These are phyloP conservation scores for Populus ilicifolia DNA, from an alignment of 345 rosid species.

Conservation along the genomic window DNA sequence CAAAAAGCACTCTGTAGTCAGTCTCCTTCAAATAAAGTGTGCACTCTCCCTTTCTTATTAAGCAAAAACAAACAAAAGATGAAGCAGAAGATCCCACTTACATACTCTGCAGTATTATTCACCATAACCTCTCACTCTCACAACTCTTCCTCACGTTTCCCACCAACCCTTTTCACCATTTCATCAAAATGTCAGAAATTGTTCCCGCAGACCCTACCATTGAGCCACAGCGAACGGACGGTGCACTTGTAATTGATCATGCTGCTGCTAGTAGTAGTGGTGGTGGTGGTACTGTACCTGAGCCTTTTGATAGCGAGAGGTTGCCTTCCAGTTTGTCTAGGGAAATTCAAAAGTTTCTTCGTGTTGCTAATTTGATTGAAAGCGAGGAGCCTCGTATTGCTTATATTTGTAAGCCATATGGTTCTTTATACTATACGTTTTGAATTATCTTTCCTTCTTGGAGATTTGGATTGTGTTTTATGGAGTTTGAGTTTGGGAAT, in stretches of 20 bases:
- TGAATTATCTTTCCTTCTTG: background rate
- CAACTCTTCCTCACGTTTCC: background rate
- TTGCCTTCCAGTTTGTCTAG: slow-evolving; percentile 70
- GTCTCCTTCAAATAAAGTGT: background rate
- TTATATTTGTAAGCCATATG: slow-evolving; percentile 53
- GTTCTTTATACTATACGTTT: background rate
- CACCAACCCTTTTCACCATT: slow-evolving; percentile 1
- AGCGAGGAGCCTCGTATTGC: slow-evolving; percentile 71
- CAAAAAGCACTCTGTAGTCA: background rate
- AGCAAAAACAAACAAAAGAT: slow-evolving; percentile 3
- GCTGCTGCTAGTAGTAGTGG: slow-evolving; percentile 21
- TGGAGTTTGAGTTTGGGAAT: too few relatives aligned
- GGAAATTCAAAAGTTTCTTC: slow-evolving; percentile 77
- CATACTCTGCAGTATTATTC: slow-evolving; percentile 9
- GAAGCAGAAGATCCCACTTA: slow-evolving; percentile 17
- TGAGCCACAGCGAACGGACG: slow-evolving; percentile 14
- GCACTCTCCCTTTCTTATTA: slow-evolving; percentile 10
- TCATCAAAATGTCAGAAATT: slow-evolving; percentile 36
- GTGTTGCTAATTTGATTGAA: slow-evolving; percentile 77
- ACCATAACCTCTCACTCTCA: background rate
- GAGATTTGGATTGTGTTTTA: too few relatives aligned
- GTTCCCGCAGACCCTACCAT: slow-evolving; percentile 55
- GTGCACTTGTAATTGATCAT: slow-evolving; percentile 21
- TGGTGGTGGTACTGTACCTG: slow-evolving; percentile 34
- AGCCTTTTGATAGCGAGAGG: slow-evolving; percentile 89